These are phyloP conservation scores for Auricularia sp. DNA, from an alignment of 768 basidiomycete species.

Conservation along the genomic window DNA sequence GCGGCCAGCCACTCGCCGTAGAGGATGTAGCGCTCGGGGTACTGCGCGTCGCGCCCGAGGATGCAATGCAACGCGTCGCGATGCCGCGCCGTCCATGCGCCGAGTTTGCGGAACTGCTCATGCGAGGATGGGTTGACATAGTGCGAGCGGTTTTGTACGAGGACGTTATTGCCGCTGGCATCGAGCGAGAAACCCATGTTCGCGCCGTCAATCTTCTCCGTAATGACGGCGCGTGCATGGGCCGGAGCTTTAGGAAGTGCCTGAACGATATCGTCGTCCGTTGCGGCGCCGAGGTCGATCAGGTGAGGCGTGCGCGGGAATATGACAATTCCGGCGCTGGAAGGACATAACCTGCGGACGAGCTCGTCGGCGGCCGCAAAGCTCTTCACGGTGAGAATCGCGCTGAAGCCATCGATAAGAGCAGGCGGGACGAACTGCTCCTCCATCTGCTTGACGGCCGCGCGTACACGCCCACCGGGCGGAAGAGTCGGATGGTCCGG, in stretches of 20 bases:
- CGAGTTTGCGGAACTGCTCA: slow-evolving; percentile 51
- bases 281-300: slow-evolving; percentile 46
- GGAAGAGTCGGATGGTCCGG: slow-evolving; percentile 50
- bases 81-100: slow-evolving; percentile 42
- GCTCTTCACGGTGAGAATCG: slow-evolving; percentile 37
- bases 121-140: slow-evolving; percentile 45
- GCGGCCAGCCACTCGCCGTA: slow-evolving; percentile 58
- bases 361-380: slow-evolving; percentile 42
- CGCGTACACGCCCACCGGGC: slow-evolving; percentile 43
- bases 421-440: slow-evolving; percentile 33
- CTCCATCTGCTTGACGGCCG: slow-evolving; percentile 46
- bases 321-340: slow-evolving; percentile 32
- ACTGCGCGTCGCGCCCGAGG: slow-evolving; percentile 35
- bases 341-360: slow-evolving; percentile 33
- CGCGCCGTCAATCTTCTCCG: slow-evolving; percentile 58
- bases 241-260: neutral
- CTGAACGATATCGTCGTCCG: slow-evolving; percentile 39
- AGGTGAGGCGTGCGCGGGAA: slow-evolving; percentile 55
- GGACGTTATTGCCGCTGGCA: slow-evolving; percentile 31
- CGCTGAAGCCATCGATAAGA: slow-evolving; percentile 35
- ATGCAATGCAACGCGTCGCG: slow-evolving; percentile 31
- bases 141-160: slow-evolving; percentile 56
- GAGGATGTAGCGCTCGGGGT: slow-evolving; percentile 46
- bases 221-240: slow-evolving; percentile 32
- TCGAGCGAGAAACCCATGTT: slow-evolving; percentile 58